Evolutionary conservation across 345 rosid species (phyloP).

Genomic region (Acer yangbiense): DNA sequence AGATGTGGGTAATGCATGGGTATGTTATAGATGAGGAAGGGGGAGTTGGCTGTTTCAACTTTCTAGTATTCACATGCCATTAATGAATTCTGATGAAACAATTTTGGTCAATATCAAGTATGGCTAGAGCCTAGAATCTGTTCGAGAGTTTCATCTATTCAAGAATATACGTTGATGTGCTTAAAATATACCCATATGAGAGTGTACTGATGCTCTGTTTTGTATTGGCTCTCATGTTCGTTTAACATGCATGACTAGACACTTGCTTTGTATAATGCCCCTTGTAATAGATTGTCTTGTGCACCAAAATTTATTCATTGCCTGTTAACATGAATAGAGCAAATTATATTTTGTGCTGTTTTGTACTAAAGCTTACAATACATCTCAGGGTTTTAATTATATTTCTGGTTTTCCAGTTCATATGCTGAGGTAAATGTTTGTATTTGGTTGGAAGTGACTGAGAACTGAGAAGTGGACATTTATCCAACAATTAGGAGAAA

Average conservation of each 20-base stretch:
- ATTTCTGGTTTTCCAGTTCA: not conserved
- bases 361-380: not conserved
- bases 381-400: not conserved
- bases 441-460: not conserved
- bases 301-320: not conserved
- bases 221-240: not conserved
- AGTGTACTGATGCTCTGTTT: not conserved
- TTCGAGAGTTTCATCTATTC: not conserved
- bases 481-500: not conserved
- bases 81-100: not conserved
- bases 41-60: not conserved
- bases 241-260: not conserved
- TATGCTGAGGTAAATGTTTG: not conserved
- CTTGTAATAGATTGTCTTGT: not conserved
- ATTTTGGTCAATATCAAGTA: not conserved
- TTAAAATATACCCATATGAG: not conserved
- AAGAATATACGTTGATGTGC: not conserved
- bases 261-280: not conserved
- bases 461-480: not conserved
- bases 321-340: not conserved
- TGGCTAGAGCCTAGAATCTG: not conserved
- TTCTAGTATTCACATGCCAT: not conserved
- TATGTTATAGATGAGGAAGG: not conserved
- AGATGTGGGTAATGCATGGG: constrained; percentile 2
- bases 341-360: not conserved